Evolutionary conservation across 1,139 yeast genomes (phyloP).

Genomic region (Geotrichum cucujoidarum): DNA sequence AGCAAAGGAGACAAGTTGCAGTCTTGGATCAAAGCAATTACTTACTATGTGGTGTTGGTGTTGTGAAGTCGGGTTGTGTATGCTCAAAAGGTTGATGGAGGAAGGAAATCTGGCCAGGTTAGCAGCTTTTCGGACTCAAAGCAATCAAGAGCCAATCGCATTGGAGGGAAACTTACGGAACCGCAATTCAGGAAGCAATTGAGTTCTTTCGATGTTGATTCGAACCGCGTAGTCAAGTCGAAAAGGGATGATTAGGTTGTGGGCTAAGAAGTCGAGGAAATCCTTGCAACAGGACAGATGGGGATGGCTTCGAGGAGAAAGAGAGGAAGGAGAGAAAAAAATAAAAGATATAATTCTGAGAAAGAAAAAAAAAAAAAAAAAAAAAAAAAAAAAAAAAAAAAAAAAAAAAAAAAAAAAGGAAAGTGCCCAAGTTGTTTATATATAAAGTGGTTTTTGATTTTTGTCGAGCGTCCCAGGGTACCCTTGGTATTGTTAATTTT

Average conservation of each 20-base stretch:
- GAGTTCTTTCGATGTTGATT: background rate
- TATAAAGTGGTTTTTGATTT: no score
- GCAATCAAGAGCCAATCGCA: background rate
- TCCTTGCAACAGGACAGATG: no score
- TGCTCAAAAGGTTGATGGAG: background rate
- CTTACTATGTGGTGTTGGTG: background rate
- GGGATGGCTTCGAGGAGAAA: background rate
- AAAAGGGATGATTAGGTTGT: background rate
- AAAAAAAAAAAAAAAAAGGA: background rate
- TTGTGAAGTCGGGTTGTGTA: background rate
- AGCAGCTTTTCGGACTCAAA: background rate
- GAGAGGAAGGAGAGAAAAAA: background rate
- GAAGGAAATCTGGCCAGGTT: background rate
- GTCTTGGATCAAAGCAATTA: background rate
- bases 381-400: conserved; percentile 1
- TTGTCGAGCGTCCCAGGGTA: no score
- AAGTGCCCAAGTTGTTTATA: background rate
- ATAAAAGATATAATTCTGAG: background rate
- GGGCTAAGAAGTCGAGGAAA: background rate
- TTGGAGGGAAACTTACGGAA: background rate
- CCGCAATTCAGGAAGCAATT: background rate
- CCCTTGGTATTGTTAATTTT: no score
- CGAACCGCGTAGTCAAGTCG: background rate
- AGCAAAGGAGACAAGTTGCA: background rate
- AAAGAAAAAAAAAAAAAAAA: conserved; percentile 1